Conservation (phyloP, 306 rosid species). For the Cercis canadensis region DNA sequence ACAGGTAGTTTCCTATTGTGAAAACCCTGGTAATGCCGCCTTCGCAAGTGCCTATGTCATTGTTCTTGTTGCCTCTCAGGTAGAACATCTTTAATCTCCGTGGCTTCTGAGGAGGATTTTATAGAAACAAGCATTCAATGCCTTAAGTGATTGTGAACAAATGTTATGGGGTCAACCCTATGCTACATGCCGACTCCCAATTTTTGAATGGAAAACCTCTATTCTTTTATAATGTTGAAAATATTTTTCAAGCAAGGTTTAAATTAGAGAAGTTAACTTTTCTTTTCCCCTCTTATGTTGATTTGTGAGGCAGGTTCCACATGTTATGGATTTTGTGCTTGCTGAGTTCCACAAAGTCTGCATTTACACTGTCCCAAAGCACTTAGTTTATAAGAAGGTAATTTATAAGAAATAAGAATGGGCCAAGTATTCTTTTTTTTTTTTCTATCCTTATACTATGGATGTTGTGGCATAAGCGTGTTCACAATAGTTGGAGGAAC, state of each 20-base stretch:
- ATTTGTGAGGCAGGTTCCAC: slow-evolving; percentile 66
- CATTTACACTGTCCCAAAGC: slow-evolving; percentile 89
- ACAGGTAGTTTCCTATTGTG: slow-evolving; percentile 70
- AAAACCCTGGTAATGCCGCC: slow-evolving; percentile 56
- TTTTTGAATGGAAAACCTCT: background rate
- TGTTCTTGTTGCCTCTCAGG: slow-evolving; percentile 86
- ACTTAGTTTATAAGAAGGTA: slow-evolving; percentile 69
- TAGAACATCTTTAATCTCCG: slow-evolving; percentile 41
- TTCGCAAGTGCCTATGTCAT: slow-evolving; percentile 78
- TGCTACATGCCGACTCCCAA: background rate
- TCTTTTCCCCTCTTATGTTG: slow-evolving; percentile 24
- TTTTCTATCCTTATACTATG: too few species aligned
- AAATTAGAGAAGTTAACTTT: slow-evolving; percentile 6
- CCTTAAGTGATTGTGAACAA: background rate
- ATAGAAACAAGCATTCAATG: background rate
- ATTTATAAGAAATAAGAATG: too few species aligned
- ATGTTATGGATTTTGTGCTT: slow-evolving; percentile 74
- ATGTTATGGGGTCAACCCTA: background rate
- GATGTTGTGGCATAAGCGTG: too few species aligned
- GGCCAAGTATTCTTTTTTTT: too few species aligned
- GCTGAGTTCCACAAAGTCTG: slow-evolving; percentile 90
- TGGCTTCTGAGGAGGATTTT: background rate
- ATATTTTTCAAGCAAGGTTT: slow-evolving; percentile 16
- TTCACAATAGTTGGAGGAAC: too few species aligned
- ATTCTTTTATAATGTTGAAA: background rate